Evolutionary conservation across 352 stramenopile genomes (phyloP), one percentile per base, ranked within the genome.

Genomic region (Pythium vanterpoolii): DNA sequence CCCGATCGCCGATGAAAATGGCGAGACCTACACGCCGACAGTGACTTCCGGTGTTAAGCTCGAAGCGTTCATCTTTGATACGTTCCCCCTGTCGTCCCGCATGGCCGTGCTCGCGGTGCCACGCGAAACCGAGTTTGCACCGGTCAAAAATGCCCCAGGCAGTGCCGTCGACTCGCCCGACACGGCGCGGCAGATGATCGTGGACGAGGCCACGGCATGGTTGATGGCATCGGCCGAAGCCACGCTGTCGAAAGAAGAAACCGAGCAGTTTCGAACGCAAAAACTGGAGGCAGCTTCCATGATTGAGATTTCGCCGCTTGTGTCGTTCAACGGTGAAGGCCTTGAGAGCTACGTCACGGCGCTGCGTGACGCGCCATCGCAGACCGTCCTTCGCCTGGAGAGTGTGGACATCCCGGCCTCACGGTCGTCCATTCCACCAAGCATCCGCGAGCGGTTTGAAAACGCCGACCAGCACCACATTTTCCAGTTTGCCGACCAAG

Each of bases 1-100:
- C 49, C 89, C 93, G 14, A 89, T 93, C 34, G 95, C 89, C 9
- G 83, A 98, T 56, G 76, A 81, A 11, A 64, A 74, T 19, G 89
- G 91, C 31, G 60, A 71, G 11, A 98, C 85, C 26, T 78, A 95
- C 24, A 93, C 77, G 27, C 94, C 94, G 0, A 64, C 62, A 6
- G 68, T 62, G 13, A 96, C 96, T 64, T 98, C 98, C 52, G 97
- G 96, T 21, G 92, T 99, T 73, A 99, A 99, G 73, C 73, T 99
- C 18, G 97, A 99, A 72, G 87, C 89, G 6, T 99, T 99, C 71
- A 99, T 99, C 64, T 99, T 99, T 71, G 97, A 99, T 74, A 95
- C 98, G 5, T 99, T 99, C 66, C 90, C 93, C 38, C 76, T 98
- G 1, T 97, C 95, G 8, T 72, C 84, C 39, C 79, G 69, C 18